Evolutionary conservation across 257 asterid genomes (phyloP).

Genomic region (Solanum verrucosum): DNA sequence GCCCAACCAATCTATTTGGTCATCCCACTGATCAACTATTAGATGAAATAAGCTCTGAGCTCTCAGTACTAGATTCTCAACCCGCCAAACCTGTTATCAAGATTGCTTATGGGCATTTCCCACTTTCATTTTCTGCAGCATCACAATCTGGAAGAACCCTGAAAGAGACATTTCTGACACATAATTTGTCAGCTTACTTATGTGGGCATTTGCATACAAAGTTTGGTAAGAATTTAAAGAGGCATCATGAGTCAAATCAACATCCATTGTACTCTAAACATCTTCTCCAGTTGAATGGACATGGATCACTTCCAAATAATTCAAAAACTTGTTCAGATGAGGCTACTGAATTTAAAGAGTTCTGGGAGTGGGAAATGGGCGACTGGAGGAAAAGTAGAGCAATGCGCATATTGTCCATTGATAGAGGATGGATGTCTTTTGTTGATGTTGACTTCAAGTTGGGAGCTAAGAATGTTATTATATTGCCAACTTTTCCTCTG

Average conservation of each 20-base stretch:
- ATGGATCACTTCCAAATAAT: constrained; percentile 17
- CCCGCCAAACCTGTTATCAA: constrained; percentile 42
- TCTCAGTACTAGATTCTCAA: constrained; percentile 57
- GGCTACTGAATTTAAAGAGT: constrained; percentile 26
- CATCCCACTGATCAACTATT: constrained; percentile 86
- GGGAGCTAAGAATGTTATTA: constrained; percentile 52
- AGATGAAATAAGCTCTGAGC: constrained; percentile 50
- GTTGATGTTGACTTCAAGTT: constrained; percentile 49
- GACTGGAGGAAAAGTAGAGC: constrained; percentile 83
- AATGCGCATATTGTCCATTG: constrained; percentile 85
- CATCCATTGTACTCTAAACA: constrained; percentile 15
- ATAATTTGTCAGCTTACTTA: constrained; percentile 57
- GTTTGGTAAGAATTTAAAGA: constrained; percentile 76
- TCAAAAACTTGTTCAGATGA: constrained; percentile 23
- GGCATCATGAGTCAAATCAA: constrained; percentile 45
- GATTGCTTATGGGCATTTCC: constrained; percentile 84
- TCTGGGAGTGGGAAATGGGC: constrained; percentile 99
- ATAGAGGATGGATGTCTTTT: constrained; percentile 68
- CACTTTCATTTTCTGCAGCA: constrained; percentile 80
- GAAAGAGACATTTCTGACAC: constrained; percentile 36
- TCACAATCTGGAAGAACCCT: constrained; percentile 69
- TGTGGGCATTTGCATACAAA: constrained; percentile 88
- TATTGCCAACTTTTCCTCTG: constrained; percentile 75
- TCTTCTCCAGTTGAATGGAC: constrained; percentile 60
- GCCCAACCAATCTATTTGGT: constrained; percentile 95